Evolutionary conservation across 2,329 filamentous ascomycete species (phyloP).

Genomic region (Dendrostoma leiphaemia): DNA sequence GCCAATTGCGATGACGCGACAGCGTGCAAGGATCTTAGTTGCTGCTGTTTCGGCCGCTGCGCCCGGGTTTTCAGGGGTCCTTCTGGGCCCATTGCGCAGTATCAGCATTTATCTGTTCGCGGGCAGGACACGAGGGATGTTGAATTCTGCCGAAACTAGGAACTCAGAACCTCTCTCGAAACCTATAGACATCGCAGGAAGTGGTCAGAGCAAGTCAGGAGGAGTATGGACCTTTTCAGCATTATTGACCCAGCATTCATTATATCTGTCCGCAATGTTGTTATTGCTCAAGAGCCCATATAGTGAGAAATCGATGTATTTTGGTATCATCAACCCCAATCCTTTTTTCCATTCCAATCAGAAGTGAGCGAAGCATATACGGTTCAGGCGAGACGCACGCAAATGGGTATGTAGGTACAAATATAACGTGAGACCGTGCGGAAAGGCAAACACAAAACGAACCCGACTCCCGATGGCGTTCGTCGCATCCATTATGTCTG

Average conservation of each 20-base stretch:
- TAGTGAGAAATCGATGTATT: neutral
- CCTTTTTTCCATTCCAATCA: neutral
- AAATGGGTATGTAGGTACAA: neutral
- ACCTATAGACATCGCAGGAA: no score
- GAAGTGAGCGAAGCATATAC: neutral
- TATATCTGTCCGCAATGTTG: neutral
- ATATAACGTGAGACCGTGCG: neutral
- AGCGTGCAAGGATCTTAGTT: slow-evolving; percentile 2
- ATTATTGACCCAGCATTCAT: no score
- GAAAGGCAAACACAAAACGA: neutral
- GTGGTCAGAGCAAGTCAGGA: no score
- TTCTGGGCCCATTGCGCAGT: no score
- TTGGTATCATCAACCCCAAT: neutral
- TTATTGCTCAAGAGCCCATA: neutral
- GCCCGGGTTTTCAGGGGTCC: neutral
- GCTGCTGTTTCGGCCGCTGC: neutral
- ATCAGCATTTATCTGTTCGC: no score
- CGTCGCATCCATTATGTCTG: neutral
- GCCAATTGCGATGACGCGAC: slow-evolving; percentile 8
- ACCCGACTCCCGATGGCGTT: neutral
- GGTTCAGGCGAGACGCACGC: neutral
- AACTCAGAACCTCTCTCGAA: no score
- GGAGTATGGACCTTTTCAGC: no score
- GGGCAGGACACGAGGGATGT: no score
- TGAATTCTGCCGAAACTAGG: no score